Evolutionary conservation across 1,284 basidiomycete species (phyloP).

Genomic region (Phylloboletellus chloephorus): DNA sequence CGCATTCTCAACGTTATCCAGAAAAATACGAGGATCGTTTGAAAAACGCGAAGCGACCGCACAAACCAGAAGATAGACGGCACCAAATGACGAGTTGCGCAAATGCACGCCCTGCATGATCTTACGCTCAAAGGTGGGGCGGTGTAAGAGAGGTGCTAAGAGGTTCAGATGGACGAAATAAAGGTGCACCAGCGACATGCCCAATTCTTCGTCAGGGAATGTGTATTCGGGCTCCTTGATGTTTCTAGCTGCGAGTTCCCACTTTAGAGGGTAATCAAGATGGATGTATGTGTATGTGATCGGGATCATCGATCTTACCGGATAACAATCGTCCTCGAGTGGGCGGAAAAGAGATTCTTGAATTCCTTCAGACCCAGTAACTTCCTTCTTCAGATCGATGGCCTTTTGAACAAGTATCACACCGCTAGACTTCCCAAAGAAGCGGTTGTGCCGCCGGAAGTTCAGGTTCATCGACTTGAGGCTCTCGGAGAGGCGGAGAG

Average conservation of each 20-base stretch:
- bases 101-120: conserved; percentile 55
- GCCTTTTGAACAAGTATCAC: conserved; percentile 61
- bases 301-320: conserved; percentile 32
- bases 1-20: conserved; percentile 34
- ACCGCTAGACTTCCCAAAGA: conserved; percentile 70
- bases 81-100: conserved; percentile 58
- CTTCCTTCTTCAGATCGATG: conserved; percentile 60
- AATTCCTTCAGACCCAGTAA: conserved; percentile 33
- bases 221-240: conserved; percentile 23
- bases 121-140: conserved; percentile 64
- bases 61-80: conserved; percentile 68
- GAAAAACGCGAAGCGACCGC: conserved; percentile 68
- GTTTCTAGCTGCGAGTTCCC: conserved; percentile 34
- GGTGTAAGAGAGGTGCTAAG: conserved; percentile 72
- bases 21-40: conserved; percentile 55
- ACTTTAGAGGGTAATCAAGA: conserved; percentile 29
- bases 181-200: conserved; percentile 54
- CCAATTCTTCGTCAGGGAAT: conserved; percentile 63
- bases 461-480: conserved; percentile 23
- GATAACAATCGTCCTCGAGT: conserved; percentile 31
- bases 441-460: conserved; percentile 40
- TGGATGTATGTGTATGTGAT: background rate
- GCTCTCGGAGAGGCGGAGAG: conserved; percentile 23
- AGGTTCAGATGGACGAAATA: conserved; percentile 65
- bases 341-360: background rate